Percentiles rank a stretch among this genome's conserved stretches.
phyloP scores from a whole-genome alignment of 129 eudicot genomes.

The Flaveria sonorensis region DNA sequence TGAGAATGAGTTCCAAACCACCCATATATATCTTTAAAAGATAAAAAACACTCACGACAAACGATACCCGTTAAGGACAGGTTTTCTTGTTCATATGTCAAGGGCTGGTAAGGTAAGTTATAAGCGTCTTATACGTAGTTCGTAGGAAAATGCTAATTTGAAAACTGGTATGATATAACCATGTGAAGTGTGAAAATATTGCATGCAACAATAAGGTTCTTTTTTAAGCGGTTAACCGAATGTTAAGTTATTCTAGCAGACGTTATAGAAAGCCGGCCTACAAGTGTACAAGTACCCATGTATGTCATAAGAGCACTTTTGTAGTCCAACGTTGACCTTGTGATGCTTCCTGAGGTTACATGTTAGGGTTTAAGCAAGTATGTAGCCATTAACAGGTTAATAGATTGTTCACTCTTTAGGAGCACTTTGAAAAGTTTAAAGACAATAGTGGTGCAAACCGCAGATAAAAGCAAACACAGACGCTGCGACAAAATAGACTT shows the following conservation, averaged over 20 bases:
- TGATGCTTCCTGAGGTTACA: too few relatives aligned
- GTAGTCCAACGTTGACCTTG: not conserved
- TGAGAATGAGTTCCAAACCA: not conserved
- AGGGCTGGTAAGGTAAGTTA: too few relatives aligned
- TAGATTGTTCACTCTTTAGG: too few relatives aligned
- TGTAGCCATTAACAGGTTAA: too few relatives aligned
- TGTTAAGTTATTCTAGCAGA: slow-evolving; percentile 10
- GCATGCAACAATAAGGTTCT: not conserved
- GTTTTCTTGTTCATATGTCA: too few relatives aligned
- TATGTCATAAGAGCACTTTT: slow-evolving; percentile 5
- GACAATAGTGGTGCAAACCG: too few relatives aligned
- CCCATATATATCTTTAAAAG: not conserved
- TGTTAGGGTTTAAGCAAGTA: too few relatives aligned
- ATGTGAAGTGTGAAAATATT: slow-evolving; percentile 3
- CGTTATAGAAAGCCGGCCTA: not conserved
- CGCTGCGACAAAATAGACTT: too few relatives aligned
- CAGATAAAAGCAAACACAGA: too few relatives aligned
- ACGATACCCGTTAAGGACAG: too few relatives aligned
- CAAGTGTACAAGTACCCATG: not conserved
- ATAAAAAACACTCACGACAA: not conserved
- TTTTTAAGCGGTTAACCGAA: not conserved
- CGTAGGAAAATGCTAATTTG: not conserved
- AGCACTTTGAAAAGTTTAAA: too few relatives aligned
- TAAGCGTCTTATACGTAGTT: not conserved
- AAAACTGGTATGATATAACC: not conserved